Base-by-base conservation (phyloP, 352 stramenopile species). In the Pythium volutum region DNA sequence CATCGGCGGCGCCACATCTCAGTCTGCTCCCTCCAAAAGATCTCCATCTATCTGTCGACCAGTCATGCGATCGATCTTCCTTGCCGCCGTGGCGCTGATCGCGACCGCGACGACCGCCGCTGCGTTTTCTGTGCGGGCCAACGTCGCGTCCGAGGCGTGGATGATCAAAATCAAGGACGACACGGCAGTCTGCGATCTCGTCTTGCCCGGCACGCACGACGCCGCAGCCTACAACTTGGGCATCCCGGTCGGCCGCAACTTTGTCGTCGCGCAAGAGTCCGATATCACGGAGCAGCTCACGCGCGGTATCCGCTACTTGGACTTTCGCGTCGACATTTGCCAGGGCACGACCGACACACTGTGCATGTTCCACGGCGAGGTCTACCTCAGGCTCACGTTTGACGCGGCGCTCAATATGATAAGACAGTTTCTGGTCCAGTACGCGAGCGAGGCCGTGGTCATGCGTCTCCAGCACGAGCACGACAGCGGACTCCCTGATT, bases 321-420 rank as follows among this genome's bases (percentile, higher is more conserved):
- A 63, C 25, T 36, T 56, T 1, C 56, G 56, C 38, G 56, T 63
- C 18, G 45, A 36, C 25, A 49, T 56, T 20, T 63, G 56, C 27
- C 33, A 31, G 4, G 56, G 47, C 45, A 63, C 56, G 27, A 56
- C 34, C 47, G 46, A 56, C 46, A 63, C 49, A 26, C 26, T 63
- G 3, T 63, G 56, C 25, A 56, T 63, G 56, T 63, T 41, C 56
- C 56, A 63, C 56, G 56, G 56, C 23, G 20, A 49, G 15, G 38
- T 53, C 15, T 63, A 63, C 26, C 34, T 63, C 14, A 33, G 36
- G 0, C 33, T 56, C 23, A 55, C 41, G 10, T 63, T 63, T 49
- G 56, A 48, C 56, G 12, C 43, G 16, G 56, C 46, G n/a, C 31
- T 63, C 15, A 23, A 29, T 15, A 56, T 56, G 45, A 47, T 63